Percentiles rank a stretch among this genome's conserved stretches.
These are phyloP conservation scores for Takakia lepidozioides DNA, from an alignment of 225 moss, liverwort and hornwort species.

Conservation along the genomic window DNA sequence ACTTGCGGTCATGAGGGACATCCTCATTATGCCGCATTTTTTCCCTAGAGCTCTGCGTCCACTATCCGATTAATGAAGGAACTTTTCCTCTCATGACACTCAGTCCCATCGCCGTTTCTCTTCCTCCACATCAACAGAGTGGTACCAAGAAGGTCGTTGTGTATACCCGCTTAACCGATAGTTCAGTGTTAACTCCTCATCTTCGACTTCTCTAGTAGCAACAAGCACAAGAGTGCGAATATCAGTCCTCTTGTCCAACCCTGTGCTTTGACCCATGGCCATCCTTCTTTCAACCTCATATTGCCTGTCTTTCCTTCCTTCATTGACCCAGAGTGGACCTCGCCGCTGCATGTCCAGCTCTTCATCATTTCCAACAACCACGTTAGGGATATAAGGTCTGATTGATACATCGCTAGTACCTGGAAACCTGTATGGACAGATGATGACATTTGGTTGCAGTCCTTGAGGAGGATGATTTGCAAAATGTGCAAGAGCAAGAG, in stretches of 20 bases:
- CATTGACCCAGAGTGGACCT: slow-evolving; percentile 84
- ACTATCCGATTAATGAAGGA: too few relatives aligned
- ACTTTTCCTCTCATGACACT: too few relatives aligned
- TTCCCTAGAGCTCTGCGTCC: too few relatives aligned
- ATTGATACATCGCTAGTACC: slow-evolving; percentile 13
- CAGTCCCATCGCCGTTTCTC: slow-evolving; percentile 88
- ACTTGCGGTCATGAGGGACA: too few relatives aligned
- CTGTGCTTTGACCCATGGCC: slow-evolving; percentile 23
- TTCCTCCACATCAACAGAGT: slow-evolving; percentile 80
- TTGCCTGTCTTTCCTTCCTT: slow-evolving; percentile 38
- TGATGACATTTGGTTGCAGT: slow-evolving; percentile 74
- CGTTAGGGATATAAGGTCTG: slow-evolving; percentile 75
- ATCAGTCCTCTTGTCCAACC: slow-evolving; percentile 16
- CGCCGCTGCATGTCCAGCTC: slow-evolving; percentile 70
- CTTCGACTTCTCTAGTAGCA: slow-evolving; percentile 52
- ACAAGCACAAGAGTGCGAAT: slow-evolving; percentile 79
- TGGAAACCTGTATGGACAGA: slow-evolving; percentile 55
- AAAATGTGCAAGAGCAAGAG: slow-evolving; percentile 82
- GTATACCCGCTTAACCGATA: slow-evolving; percentile 81
- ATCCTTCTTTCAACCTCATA: slow-evolving; percentile 16
- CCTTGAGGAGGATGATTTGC: slow-evolving; percentile 83
- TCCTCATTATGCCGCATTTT: too few relatives aligned
- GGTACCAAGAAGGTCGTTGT: slow-evolving; percentile 69
- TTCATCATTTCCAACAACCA: slow-evolving; percentile 61
- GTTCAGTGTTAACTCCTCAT: slow-evolving; percentile 83